Evolutionary conservation across 768 basidiomycete species (phyloP).

Genomic region (Neoboletus brunneissimus): DNA sequence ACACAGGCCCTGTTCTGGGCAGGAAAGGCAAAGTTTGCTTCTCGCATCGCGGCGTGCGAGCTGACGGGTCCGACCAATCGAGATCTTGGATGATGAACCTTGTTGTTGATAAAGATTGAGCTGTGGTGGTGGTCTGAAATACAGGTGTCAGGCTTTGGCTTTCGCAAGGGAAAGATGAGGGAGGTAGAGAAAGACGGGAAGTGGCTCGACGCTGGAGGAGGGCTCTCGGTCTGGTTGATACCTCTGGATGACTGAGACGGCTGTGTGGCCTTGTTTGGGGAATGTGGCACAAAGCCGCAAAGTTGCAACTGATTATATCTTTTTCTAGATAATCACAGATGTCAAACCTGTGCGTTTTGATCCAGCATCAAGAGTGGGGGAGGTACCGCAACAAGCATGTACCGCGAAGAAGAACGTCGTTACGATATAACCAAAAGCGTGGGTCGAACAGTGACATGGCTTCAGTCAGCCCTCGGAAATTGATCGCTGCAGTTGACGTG

Average conservation of each 20-base stretch:
- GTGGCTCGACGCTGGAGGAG: constrained; percentile 19
- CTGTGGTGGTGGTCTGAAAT: background rate
- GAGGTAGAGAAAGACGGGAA: constrained; percentile 7
- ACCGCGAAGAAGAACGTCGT: background rate
- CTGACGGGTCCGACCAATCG: constrained; percentile 12
- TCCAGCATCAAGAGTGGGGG: background rate
- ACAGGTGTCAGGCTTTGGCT: background rate
- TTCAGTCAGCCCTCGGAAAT: background rate
- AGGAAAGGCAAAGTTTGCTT: constrained; percentile 93
- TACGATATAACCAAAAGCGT: background rate
- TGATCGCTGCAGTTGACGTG: background rate
- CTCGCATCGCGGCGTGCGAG: constrained; percentile 62
- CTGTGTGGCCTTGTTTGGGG: constrained; percentile 30
- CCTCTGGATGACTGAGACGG: constrained; percentile 30
- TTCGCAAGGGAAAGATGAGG: constrained; percentile 2
- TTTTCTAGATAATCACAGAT: background rate
- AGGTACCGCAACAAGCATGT: background rate
- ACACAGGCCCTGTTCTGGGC: constrained; percentile 94
- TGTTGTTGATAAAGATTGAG: background rate
- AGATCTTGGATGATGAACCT: constrained; percentile 14
- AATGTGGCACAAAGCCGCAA: constrained; percentile 24
- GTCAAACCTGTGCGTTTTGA: constrained; percentile 2
- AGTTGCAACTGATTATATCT: background rate
- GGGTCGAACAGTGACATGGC: background rate
- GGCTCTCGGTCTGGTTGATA: constrained; percentile 28